Percentiles rank a stretch among this genome's conserved stretches.
Conservation (phyloP, 805 yeast genomes). For the Candida nonsorbophila region DNA sequence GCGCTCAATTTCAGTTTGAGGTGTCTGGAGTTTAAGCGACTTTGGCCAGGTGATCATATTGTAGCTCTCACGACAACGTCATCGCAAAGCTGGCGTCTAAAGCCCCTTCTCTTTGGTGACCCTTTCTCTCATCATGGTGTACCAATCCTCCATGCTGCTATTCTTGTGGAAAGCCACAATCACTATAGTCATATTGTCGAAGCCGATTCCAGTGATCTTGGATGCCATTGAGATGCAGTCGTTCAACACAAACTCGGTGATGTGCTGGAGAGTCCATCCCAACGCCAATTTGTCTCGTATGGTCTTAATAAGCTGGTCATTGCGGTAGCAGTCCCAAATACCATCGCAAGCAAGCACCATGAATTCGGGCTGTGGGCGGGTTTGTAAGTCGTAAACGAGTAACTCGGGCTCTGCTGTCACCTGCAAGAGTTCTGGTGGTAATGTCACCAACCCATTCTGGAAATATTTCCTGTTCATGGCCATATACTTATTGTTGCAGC, state of each 20-base stretch:
- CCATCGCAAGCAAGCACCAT: conserved; percentile 42
- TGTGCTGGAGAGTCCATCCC: conserved; percentile 55
- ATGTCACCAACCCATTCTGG: conserved; percentile 21
- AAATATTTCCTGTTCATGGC: conserved; percentile 14
- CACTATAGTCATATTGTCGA: conserved; percentile 77
- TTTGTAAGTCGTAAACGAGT: conserved; percentile 27
- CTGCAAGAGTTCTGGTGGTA: conserved; percentile 40
- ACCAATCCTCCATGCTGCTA: conserved; percentile 51
- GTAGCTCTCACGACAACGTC: too few relatives aligned
- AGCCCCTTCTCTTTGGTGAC: conserved; percentile 18
- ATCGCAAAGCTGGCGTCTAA: background rate
- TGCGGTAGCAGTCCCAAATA: conserved; percentile 48
- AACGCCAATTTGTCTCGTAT: conserved; percentile 54
- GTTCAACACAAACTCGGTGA: conserved; percentile 55
- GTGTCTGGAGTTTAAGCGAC: too few relatives aligned
- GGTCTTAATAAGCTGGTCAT: conserved; percentile 46
- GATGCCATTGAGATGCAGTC: conserved; percentile 67
- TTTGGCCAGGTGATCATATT: too few relatives aligned
- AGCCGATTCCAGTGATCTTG: conserved; percentile 72
- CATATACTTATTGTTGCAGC: conserved; percentile 25
- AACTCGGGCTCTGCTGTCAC: conserved; percentile 42
- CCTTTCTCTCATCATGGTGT: conserved; percentile 43
- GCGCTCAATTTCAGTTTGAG: too few relatives aligned
- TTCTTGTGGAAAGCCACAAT: conserved; percentile 55
- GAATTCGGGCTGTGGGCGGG: conserved; percentile 25